Conservation (phyloP, 1,284 basidiomycete species). For the Peniophora sp. region DNA sequence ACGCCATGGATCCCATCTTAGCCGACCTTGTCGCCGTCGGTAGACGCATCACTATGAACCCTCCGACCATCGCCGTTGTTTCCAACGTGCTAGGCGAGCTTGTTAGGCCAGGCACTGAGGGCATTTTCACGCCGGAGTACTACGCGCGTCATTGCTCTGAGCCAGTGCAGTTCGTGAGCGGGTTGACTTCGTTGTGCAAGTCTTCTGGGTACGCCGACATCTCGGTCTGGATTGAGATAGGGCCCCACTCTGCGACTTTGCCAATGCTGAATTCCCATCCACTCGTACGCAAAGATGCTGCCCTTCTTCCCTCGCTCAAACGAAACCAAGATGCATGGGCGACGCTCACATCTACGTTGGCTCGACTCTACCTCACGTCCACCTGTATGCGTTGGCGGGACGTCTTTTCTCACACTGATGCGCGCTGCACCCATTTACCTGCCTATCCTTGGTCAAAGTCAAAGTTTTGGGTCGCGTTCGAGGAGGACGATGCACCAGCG, state of each 20-base stretch:
- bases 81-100: slow-evolving; percentile 52
- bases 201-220: slow-evolving; percentile 20
- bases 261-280: slow-evolving; percentile 44
- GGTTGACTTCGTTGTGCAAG: slow-evolving; percentile 31
- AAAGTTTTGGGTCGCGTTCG: slow-evolving; percentile 50
- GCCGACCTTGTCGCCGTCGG: slow-evolving; percentile 36
- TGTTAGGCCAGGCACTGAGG: slow-evolving; percentile 41
- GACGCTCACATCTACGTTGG: slow-evolving; percentile 35
- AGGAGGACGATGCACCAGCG: too few relatives aligned
- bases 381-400: slow-evolving; percentile 43
- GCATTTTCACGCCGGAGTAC: slow-evolving; percentile 43
- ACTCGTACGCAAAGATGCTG: slow-evolving; percentile 19
- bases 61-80: slow-evolving; percentile 48
- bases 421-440: slow-evolving; percentile 42
- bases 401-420: slow-evolving; percentile 39
- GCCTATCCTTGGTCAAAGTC: slow-evolving; percentile 52
- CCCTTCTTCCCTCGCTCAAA: slow-evolving; percentile 41
- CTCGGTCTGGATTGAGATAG: slow-evolving; percentile 55
- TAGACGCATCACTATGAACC: slow-evolving; percentile 24
- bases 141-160: slow-evolving; percentile 50
- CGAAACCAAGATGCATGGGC: slow-evolving; percentile 36
- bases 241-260: slow-evolving; percentile 51
- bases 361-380: slow-evolving; percentile 40
- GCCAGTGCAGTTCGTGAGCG: slow-evolving; percentile 51
- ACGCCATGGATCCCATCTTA: slow-evolving; percentile 49